Base-by-base conservation (phyloP, 1,284 basidiomycete species). In the Anthracocystis panici-leucophaei region DNA sequence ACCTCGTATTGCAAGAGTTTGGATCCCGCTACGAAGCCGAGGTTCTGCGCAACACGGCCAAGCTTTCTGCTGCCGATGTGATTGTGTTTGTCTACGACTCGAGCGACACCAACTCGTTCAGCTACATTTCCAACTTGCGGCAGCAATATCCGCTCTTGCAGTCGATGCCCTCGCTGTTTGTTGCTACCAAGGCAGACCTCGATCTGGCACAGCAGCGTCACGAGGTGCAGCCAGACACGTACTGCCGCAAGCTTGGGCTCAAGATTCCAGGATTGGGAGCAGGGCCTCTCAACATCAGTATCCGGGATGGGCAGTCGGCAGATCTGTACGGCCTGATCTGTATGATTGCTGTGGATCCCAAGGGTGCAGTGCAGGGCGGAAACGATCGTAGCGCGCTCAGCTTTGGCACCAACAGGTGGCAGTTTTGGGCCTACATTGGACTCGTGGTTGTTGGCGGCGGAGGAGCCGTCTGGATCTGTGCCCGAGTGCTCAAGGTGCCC, bases 141-240 rank as follows among this genome's bases (percentile, higher is more conserved):
- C 95, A 98, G 92, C 94, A 96, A 89, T 97, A 97, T 85, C 94
- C 90, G 73, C 88, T 96, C 38, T 56, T 85, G 18, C 94, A 97
- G 85, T 91, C 94, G 84, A 93, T 97, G 84, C 95, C 96, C 11
- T 93, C 92, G 27, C 88, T 98, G 27, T 98, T 98, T 84, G 94
- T 99, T n/a, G 96, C 97, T 14, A 99, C 96, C 35, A 99, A 99
- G 87, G 95, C 94, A 9, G 96, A 99, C 85, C 89, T 97, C 40
- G 96, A 99, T 86, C 91, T 98, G 48, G 96, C 96, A 18, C 78
- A 82, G 62, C 78, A 82, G 64, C 89, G 96, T 82, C 95, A 98
- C 85, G 95, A 98, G 88, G 95, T 98, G 16, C 96, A 99, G 86
- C 96, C 96, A 42, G 96, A 98, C 84, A 93, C 95, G 14, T 99